Evolutionary conservation across 768 basidiomycete species (phyloP).

Genomic region (Naganishia onofrii): DNA sequence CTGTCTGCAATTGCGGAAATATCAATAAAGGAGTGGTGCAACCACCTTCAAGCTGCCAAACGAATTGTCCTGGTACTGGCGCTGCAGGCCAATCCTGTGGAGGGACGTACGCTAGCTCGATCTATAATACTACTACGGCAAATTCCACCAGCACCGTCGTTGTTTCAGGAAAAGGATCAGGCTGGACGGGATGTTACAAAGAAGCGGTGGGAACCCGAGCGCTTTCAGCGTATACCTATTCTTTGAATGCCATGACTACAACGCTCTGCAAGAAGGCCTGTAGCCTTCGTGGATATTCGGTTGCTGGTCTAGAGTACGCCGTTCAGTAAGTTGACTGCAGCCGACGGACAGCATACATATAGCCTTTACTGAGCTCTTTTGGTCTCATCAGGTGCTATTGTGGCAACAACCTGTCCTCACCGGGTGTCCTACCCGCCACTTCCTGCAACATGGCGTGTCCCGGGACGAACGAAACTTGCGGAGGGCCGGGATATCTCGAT

Average conservation of each 20-base stretch:
- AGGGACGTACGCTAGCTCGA: conserved; percentile 27
- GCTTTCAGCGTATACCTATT: neutral
- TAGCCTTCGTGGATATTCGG: neutral
- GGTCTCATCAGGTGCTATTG: conserved; percentile 8
- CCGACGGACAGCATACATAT: neutral
- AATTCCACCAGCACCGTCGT: neutral
- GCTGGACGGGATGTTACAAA: conserved; percentile 3
- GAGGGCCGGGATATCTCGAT: neutral
- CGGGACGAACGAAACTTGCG: neutral
- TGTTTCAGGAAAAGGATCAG: neutral
- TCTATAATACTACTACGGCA: neutral
- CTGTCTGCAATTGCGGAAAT: neutral
- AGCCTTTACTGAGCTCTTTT: neutral
- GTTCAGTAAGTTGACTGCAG: neutral
- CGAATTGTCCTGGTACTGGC: conserved; percentile 27
- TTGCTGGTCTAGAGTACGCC: neutral
- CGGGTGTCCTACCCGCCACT: neutral
- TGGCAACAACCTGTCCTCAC: neutral
- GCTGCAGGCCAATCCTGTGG: conserved; percentile 37
- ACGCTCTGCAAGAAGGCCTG: neutral
- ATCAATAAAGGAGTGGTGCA: neutral
- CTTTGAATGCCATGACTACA: neutral
- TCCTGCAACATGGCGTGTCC: neutral
- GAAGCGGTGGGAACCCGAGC: neutral
- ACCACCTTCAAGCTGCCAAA: neutral